Evolutionary conservation across 2,329 filamentous ascomycete species (phyloP), one percentile per base, ranked within the genome.

Genomic region (Sporothrix dimorphospora): DNA sequence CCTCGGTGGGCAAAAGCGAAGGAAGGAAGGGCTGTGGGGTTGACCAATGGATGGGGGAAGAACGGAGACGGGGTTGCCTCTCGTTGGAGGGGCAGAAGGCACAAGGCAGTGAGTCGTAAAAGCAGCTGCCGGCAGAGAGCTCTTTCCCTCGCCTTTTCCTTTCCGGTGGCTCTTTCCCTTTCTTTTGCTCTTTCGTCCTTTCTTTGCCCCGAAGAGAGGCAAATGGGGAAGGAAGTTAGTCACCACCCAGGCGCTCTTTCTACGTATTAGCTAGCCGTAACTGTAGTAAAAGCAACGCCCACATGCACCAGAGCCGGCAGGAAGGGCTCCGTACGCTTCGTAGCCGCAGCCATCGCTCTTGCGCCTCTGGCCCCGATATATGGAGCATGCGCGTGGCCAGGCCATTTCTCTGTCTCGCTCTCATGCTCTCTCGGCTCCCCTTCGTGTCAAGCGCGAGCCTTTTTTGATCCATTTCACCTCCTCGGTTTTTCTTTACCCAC

Each of bases 21-120:
- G 40, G 40, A 66, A 49, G n/a, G 47, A 73, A 49, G n/a, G 47
- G 72, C 45, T 73, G 73, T 74, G 73, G 73, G 73, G 73, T 74
- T 73, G 71, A 55, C 73, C 71, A 74, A 74, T 74, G 67, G 53
- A 73, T 30, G n/a, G 38, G n/a, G 63, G 19, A 34, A 45, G 14
- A 55, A 47, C 47, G 45, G 21, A 14, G 65, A 49, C 21, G 45
- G 51, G 47, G 7, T 14, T 7, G 16, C n/a, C n/a, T 40, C 34
- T 63, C 71, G 61, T 66, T 72, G 68, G 73, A 71, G 73, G 71
- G 71, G 71, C 73, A 69, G 57, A 71, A 69, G 30, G 49, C 63
- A 12, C 34, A 63, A 19, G 30, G 69, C 45, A 5, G 30, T 51
- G 34, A 27, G 45, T 9, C 16, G 24, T 47, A 27, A n/a, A n/a